Evolutionary conservation across 495 filamentous ascomycete species (phyloP).

Genomic region (Acidomyces sp.): DNA sequence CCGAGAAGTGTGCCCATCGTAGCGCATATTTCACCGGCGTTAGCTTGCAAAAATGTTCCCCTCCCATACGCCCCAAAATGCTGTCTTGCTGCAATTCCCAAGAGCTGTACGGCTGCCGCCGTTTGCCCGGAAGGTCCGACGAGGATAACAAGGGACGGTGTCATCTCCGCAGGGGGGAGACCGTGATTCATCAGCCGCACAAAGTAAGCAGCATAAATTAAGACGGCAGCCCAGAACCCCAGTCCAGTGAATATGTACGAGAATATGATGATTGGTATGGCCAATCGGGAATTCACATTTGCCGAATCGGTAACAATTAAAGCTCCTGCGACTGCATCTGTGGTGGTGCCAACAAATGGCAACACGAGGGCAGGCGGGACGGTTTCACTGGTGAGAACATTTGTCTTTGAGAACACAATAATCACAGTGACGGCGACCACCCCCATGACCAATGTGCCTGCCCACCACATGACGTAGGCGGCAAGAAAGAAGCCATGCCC

Average conservation of each 20-base stretch:
- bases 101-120: slow-evolving; percentile 4
- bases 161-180: slow-evolving; percentile 2
- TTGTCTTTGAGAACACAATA: slow-evolving; percentile 2
- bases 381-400: not conserved
- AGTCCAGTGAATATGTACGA: slow-evolving; percentile 8
- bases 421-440: slow-evolving; percentile 1
- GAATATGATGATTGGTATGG: slow-evolving; percentile 15
- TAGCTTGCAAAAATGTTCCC: slow-evolving; percentile 6
- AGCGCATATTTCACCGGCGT: not conserved
- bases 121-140: slow-evolving; percentile 14
- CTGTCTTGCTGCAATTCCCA: slow-evolving; percentile 5
- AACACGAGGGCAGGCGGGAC: slow-evolving; percentile 9
- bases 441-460: slow-evolving; percentile 5
- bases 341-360: slow-evolving; percentile 11
- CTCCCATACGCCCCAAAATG: slow-evolving; percentile 9
- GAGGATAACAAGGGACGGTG: slow-evolving; percentile 7
- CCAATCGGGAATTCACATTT: slow-evolving; percentile 6
- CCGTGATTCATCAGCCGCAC: slow-evolving; percentile 5
- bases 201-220: slow-evolving; percentile 11
- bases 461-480: slow-evolving; percentile 16
- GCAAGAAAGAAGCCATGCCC: slow-evolving; percentile 11
- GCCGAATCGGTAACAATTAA: slow-evolving; percentile 6
- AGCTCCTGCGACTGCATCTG: slow-evolving; percentile 8
- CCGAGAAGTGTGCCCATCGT: slow-evolving; percentile 1
- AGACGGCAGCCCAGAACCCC: slow-evolving; percentile 6